Percentiles rank a stretch among this genome's conserved stretches.
Conservation (phyloP, 1,139 yeast genomes). For the Blastobotrys elegans region DNA sequence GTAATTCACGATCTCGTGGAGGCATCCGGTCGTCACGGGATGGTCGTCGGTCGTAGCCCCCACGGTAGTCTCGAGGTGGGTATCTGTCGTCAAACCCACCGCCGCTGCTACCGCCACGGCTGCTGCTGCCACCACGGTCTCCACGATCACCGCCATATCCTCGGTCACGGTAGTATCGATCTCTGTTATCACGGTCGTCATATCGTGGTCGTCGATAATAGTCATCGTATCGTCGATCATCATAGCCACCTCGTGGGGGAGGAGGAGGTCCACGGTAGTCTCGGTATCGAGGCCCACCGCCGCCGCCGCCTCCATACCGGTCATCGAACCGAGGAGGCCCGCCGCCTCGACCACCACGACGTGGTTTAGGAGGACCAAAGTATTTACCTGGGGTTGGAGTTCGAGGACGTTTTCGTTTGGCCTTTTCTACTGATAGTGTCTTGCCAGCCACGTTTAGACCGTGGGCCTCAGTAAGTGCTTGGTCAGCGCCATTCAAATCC, state of each 20-base stretch:
- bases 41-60: conserved; percentile 20
- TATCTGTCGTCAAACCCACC: conserved; percentile 21
- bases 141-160: conserved; percentile 25
- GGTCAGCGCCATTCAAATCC: conserved; percentile 32
- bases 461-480: conserved; percentile 32
- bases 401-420: conserved; percentile 37
- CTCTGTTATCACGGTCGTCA: conserved; percentile 27
- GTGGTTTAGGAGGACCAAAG: conserved; percentile 37
- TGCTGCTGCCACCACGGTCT: conserved; percentile 22
- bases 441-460: conserved; percentile 34
- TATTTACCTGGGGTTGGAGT: conserved; percentile 42
- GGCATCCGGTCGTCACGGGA: conserved; percentile 25
- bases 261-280: conserved; percentile 22
- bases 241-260: conserved; percentile 19
- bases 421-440: conserved; percentile 34
- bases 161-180: conserved; percentile 27
- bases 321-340: conserved; percentile 21
- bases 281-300: conserved; percentile 16
- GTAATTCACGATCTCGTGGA: conserved; percentile 23
- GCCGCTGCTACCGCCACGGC: conserved; percentile 22
- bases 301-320: conserved; percentile 20
- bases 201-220: conserved; percentile 26
- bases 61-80: conserved; percentile 20
- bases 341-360: conserved; percentile 24
- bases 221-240: conserved; percentile 13